Evolutionary conservation across 345 rosid species (phyloP), one percentile per base, ranked within the genome.

Genomic region (Geranium rotundifolium): DNA sequence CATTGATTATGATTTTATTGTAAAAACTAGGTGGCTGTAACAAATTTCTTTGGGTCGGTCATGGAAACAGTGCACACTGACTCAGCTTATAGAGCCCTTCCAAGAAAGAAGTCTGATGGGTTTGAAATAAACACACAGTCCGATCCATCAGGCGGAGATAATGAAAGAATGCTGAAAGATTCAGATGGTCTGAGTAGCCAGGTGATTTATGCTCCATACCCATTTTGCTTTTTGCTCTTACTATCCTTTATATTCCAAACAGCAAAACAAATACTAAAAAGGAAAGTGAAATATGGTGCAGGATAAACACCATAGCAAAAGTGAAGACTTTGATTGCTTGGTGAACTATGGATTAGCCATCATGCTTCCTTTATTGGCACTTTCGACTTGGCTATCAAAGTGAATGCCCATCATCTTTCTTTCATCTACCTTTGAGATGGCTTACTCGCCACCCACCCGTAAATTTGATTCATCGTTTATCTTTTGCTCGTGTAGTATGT

Each of bases 11-110:
- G 3, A 7, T 14, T 58, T 58, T 10, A 20, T 16, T 58, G 16
- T 2, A 23, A 23, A 23, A 23, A 23, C n/a, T 69, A 93, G 97
- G 97, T 88, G 60, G 92, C 97, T 0, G 97, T 90, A 72, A 93
- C 97, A 3, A 90, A 85, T 75, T 90, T 93, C 86, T 93, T 90
- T 27, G 97, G 96, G 59, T 93, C 97, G 6, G 95, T 93, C 57
- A 90, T 90, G 99, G 97, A 93, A 82, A 85, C 95, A 9, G 69
- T 88, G 57, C 90, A 83, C 68, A 90, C 96, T 20, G 90, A 85
- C 71, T 82, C 78, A 63, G 83, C 96, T 46, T 93, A 93, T 75
- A 59, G 58, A 65, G 80, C 75, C 60, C 61, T 64, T 63, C 69
- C 76, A 65, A 74, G 70, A 64, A 76, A 70, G 68, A 72, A n/a